Percentiles rank a stretch among this genome's conserved stretches.
These are phyloP conservation scores for Aspergillus sp. DNA, from an alignment of 2,329 filamentous ascomycete genomes.

Conservation along the genomic window DNA sequence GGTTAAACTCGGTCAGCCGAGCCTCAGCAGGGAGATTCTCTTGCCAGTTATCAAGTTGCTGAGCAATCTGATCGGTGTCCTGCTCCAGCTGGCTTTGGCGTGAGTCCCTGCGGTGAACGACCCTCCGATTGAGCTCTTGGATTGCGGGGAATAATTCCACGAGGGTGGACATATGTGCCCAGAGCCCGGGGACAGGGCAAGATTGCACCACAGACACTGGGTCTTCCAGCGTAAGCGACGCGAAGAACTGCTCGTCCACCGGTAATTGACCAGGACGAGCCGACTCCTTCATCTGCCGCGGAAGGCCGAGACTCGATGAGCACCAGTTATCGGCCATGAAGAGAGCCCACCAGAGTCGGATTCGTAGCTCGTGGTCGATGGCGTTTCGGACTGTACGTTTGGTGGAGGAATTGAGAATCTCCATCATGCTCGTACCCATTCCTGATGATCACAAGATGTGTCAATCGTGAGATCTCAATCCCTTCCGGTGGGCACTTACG, in stretches of 20 bases:
- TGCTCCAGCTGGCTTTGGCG: background rate
- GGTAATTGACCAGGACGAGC: slow-evolving; percentile 15
- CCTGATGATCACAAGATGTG: too few species aligned
- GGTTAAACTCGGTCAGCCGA: background rate
- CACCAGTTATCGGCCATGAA: slow-evolving; percentile 34
- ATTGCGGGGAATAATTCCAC: slow-evolving; percentile 32
- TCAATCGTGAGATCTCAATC: slow-evolving; percentile 14
- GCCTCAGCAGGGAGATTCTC: background rate
- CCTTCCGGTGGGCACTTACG: slow-evolving; percentile 13
- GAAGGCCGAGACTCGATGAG: slow-evolving; percentile 28
- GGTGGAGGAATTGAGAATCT: too few species aligned
- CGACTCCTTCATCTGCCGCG: slow-evolving; percentile 26
- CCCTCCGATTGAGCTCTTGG: slow-evolving; percentile 32
- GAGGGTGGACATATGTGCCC: slow-evolving; percentile 36
- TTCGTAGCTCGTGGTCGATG: slow-evolving; percentile 19
- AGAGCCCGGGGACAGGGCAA: slow-evolving; percentile 25
- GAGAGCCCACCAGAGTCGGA: slow-evolving; percentile 32
- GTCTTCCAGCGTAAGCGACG: slow-evolving; percentile 10
- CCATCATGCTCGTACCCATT: too few species aligned
- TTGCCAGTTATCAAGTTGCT: background rate
- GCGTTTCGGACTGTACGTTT: background rate
- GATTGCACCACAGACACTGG: background rate
- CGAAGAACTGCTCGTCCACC: slow-evolving; percentile 29
- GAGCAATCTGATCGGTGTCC: background rate
- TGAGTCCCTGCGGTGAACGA: slow-evolving; percentile 13